Base-by-base conservation (phyloP, 1,284 basidiomycete species). In the Boletus semigastroideus region DNA sequence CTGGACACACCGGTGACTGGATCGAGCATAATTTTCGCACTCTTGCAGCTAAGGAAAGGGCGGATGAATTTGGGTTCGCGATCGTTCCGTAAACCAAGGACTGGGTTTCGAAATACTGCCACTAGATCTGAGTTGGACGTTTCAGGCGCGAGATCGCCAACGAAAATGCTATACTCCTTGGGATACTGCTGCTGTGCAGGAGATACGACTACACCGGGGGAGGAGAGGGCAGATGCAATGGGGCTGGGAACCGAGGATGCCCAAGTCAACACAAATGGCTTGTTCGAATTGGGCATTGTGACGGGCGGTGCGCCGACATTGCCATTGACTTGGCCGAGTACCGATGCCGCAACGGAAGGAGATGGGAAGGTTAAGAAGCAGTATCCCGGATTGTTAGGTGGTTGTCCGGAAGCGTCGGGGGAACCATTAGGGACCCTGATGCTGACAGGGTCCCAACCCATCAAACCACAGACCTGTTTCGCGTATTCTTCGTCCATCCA, bases 401-500 rank as follows among this genome's bases (percentile, higher is more conserved):
- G 82, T 62, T 84, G 82, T 42, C 83, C 80, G 3, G 79, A 76
- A 48, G 78, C 61, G 57, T 88, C 83, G 16, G 82, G 74, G 31
- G 77, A 68, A n/a, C 82, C 78, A 56, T 75, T 84, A 31, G 86
- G 86, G 31, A 89, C 83, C 66, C 84, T 87, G 72, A 89, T 80
- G 62, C 68, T 78, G 67, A 83, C 74, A 25, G 85, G 80, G 51
- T 88, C 84, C 88, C 89, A 91, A 56, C 83, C 79, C 86, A 90
- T 88, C 64, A 91, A 74, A 50, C 68, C 72, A 69, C 87, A 89
- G 61, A 91, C 87, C 66, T 90, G 87, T 68, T 87, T 86, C 42
- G 83, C 87, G 74, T 92, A 93, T 67, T 90, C 86, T 78, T 91
- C 90, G 73, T 92, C 90, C 90, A 93, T 93, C 91, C 90, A 93